These are phyloP conservation scores for Exsudoporus frostii DNA, from an alignment of 768 basidiomycete species.

Conservation along the genomic window DNA sequence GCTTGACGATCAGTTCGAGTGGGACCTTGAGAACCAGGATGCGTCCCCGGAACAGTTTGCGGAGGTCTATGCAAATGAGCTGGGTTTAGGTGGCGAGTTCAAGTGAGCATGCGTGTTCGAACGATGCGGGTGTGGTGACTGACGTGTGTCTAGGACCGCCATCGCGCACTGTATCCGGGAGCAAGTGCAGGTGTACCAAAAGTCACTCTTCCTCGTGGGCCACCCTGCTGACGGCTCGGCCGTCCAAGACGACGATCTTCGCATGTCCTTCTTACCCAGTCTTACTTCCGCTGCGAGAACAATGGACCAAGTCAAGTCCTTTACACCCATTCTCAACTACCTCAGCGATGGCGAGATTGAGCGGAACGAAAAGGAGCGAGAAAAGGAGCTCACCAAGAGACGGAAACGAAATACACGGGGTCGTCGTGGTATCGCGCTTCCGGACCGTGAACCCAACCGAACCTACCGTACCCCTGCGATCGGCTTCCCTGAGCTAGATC, in stretches of 20 bases:
- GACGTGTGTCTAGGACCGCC: slow-evolving; percentile 64
- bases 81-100: slow-evolving; percentile 92
- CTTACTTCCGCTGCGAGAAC: slow-evolving; percentile 68
- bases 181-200: slow-evolving; percentile 88
- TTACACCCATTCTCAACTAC: slow-evolving; percentile 86
- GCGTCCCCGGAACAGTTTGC: slow-evolving; percentile 93
- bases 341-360: slow-evolving; percentile 89
- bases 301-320: slow-evolving; percentile 72
- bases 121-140: slow-evolving; percentile 1
- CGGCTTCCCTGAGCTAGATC: slow-evolving; percentile 76
- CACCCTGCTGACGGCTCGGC: slow-evolving; percentile 77
- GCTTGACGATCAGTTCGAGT: slow-evolving; percentile 95
- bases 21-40: slow-evolving; percentile 82
- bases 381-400: slow-evolving; percentile 87
- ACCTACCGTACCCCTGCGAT: slow-evolving; percentile 89
- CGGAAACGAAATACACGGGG: slow-evolving; percentile 83
- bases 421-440: slow-evolving; percentile 74
- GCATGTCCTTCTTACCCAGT: slow-evolving; percentile 84
- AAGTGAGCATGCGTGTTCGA: slow-evolving; percentile 47
- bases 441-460: slow-evolving; percentile 89
- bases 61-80: slow-evolving; percentile 76
- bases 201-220: slow-evolving; percentile 86
- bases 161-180: slow-evolving; percentile 95
- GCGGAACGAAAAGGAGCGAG: slow-evolving; percentile 85
- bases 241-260: slow-evolving; percentile 88